Conservation (phyloP, 1,284 basidiomycete genomes). For the Cystobasidium pallidum region DNA sequence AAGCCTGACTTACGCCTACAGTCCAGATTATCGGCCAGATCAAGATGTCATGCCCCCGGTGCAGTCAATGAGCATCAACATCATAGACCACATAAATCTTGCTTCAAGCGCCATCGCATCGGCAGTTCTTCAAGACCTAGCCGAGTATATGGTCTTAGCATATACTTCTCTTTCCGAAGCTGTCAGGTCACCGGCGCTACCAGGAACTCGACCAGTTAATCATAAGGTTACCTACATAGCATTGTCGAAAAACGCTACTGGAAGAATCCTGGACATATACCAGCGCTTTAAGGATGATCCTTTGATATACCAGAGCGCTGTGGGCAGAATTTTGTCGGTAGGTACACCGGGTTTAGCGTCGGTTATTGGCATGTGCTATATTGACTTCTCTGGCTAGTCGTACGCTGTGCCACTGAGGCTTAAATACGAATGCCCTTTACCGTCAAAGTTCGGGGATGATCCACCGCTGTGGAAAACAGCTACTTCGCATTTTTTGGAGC, state of each 20-base stretch:
- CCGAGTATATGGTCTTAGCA: conserved; percentile 81
- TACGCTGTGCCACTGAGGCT: conserved; percentile 88
- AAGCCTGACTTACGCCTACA: conserved; percentile 76
- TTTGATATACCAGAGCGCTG: conserved; percentile 74
- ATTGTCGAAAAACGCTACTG: conserved; percentile 82
- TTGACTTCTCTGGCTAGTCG: conserved; percentile 63
- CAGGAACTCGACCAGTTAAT: conserved; percentile 1
- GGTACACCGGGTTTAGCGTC: conserved; percentile 52
- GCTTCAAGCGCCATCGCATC: conserved; percentile 65
- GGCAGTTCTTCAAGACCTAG: conserved; percentile 75
- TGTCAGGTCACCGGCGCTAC: conserved; percentile 51
- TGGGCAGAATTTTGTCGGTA: conserved; percentile 80
- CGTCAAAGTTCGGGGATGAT: conserved; percentile 82
- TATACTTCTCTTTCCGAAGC: conserved; percentile 76
- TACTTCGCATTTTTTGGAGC: conserved; percentile 55
- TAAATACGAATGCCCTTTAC: conserved; percentile 88
- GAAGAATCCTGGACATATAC: conserved; percentile 70
- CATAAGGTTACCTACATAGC: conserved; percentile 82
- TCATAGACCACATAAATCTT: conserved; percentile 70
- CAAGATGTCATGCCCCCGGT: conserved; percentile 80
- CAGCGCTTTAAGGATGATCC: conserved; percentile 64
- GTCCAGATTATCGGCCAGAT: conserved; percentile 84
- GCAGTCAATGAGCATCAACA: conserved; percentile 71
- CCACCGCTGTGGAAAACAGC: conserved; percentile 90
- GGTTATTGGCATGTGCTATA: background rate